phyloP scores from a whole-genome alignment of 371 early-diverging fungal genomes.

The Thermomucor indicae-seudaticae region DNA sequence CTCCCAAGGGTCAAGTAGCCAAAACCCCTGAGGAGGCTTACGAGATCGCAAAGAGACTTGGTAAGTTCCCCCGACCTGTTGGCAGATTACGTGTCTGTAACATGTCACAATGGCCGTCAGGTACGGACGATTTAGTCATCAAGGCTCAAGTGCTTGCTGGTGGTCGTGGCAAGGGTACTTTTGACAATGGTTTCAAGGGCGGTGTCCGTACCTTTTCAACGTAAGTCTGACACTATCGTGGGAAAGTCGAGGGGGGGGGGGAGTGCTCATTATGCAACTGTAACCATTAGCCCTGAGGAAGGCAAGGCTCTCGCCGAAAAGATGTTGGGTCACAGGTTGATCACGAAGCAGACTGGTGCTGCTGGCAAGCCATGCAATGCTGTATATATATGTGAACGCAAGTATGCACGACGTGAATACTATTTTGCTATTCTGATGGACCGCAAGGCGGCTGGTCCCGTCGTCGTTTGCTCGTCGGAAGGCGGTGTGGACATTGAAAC shows the following conservation, averaged over 20 bases:
- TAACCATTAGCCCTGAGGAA: conserved; percentile 73
- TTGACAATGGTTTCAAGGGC: conserved; percentile 92
- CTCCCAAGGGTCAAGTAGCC: conserved; percentile 89
- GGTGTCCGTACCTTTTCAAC: conserved; percentile 93
- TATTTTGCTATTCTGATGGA: conserved; percentile 98
- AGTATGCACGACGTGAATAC: conserved; percentile 93
- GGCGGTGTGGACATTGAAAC: conserved; percentile 98
- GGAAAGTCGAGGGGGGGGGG: not conserved
- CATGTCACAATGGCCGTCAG: conserved; percentile 22
- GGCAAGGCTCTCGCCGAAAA: conserved; percentile 84
- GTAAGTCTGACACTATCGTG: conserved; percentile 49
- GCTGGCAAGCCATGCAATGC: conserved; percentile 93
- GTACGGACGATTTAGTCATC: conserved; percentile 87
- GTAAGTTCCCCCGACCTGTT: conserved; percentile 36
- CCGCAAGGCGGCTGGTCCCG: conserved; percentile 91
- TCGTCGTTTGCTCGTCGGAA: conserved; percentile 92
- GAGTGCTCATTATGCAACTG: conserved; percentile 1
- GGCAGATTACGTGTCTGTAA: not conserved
- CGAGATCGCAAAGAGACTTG: conserved; percentile 79
- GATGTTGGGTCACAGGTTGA: conserved; percentile 96
- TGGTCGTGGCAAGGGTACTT: conserved; percentile 98
- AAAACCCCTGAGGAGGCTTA: conserved; percentile 87
- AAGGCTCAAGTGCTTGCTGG: conserved; percentile 99
- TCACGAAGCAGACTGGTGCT: conserved; percentile 98
- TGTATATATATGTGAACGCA: conserved; percentile 93